These are phyloP conservation scores for Melampsora larici-populina DNA, from an alignment of 1,284 basidiomycete genomes.

Conservation along the genomic window DNA sequence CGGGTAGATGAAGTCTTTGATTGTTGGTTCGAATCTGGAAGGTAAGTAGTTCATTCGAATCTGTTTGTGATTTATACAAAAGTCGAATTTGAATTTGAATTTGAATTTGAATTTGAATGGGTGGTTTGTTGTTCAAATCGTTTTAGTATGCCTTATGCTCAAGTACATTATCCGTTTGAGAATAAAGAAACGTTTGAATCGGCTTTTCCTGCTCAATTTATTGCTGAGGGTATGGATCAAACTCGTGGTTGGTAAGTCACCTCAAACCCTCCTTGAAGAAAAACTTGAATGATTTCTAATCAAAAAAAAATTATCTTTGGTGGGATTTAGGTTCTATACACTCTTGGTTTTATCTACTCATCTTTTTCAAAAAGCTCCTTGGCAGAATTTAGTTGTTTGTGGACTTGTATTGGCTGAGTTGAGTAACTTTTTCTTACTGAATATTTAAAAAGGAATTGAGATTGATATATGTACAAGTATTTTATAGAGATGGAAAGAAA, in stretches of 20 bases:
- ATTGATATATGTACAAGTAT: slow-evolving; percentile 30
- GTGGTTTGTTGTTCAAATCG: slow-evolving; percentile 14
- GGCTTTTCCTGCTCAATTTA: slow-evolving; percentile 94
- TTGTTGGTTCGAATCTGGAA: slow-evolving; percentile 99
- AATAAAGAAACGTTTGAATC: slow-evolving; percentile 77
- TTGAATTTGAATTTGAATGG: not conserved
- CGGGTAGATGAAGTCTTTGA: slow-evolving; percentile 97
- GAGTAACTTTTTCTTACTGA: slow-evolving; percentile 5
- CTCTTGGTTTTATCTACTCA: slow-evolving; percentile 92
- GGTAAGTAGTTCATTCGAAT: slow-evolving; percentile 58
- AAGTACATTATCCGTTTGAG: slow-evolving; percentile 96
- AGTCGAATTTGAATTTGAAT: not conserved
- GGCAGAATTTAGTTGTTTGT: slow-evolving; percentile 97
- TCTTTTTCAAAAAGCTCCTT: slow-evolving; percentile 86
- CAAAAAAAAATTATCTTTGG: slow-evolving; percentile 61
- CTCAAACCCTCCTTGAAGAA: not conserved
- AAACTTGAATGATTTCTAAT: not conserved
- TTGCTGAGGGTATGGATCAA: slow-evolving; percentile 79
- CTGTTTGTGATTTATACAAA: too few species aligned
- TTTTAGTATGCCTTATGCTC: slow-evolving; percentile 93
- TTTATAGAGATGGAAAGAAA: slow-evolving; percentile 86
- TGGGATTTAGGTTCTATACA: slow-evolving; percentile 92
- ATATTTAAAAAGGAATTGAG: slow-evolving; percentile 12
- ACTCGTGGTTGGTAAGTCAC: slow-evolving; percentile 48
- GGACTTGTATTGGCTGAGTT: slow-evolving; percentile 91